Base-by-base conservation (phyloP, 163 green algal species). In the Scenedesmus sp. region DNA sequence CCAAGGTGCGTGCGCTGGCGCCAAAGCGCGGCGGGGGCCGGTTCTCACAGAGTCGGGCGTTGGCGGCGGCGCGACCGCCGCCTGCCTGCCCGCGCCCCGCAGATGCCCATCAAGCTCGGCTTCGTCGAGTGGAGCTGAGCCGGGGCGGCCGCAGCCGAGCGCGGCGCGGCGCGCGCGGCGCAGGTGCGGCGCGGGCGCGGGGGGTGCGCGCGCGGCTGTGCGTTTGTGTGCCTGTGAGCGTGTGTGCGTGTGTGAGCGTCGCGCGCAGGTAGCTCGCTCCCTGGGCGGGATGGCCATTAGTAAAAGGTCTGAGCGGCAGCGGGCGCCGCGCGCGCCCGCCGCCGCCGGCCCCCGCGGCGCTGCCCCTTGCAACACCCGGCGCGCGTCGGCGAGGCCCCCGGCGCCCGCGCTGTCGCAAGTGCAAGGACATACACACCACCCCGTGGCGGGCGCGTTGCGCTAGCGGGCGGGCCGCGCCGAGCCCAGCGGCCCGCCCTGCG, bases 71-170 rank as follows among this genome's bases (percentile, higher is more conserved):
- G n/a, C n/a, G n/a, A n/a, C n/a, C n/a, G n/a, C n/a, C n/a, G n/a
- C n/a, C n/a, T n/a, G n/a, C n/a, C n/a, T n/a, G n/a, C n/a, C n/a
- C n/a, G n/a, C n/a, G n/a, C n/a, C n/a, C n/a, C n/a, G n/a, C n/a
- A n/a, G n/a, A n/a, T n/a, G 54, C 85, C 85, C 18, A 82, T 86
- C 33, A 83, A 78, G 66, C 26, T 90, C 22, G 85, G 70, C 11
- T 88, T 90, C 28, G 76, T 90, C 33, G 85, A 90, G 51, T 89
- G 81, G 81, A 83, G 34, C 20, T 88, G 63, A 76, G 18, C 4
- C n/a, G 34, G 10, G 53, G 13, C 60, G 39, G 10, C 39, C 10
- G n/a, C n/a, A n/a, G n/a, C n/a, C n/a, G n/a, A n/a, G n/a, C n/a
- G n/a, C n/a, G n/a, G n/a, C n/a, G n/a, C n/a, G n/a, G n/a, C n/a